Conservation (phyloP, 1,139 yeast genomes). For the Taiozyma onychis region DNA sequence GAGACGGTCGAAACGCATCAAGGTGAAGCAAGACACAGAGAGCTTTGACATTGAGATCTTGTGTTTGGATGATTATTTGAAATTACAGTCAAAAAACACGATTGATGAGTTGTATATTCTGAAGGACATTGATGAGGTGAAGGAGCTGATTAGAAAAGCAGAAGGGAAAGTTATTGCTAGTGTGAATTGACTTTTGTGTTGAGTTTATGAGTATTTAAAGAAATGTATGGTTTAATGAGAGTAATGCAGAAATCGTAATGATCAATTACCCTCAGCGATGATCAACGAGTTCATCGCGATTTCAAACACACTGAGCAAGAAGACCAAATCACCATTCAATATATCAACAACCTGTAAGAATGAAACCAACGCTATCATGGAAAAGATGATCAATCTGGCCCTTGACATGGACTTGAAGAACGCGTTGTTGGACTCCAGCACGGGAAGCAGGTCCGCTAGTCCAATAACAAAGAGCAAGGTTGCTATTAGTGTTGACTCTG, state of each 20-base stretch:
- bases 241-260: neutral
- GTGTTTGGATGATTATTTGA: constrained; percentile 22
- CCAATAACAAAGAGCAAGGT: constrained; percentile 3
- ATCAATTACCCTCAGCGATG: constrained; percentile 1
- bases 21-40: constrained; percentile 9
- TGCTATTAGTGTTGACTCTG: constrained; percentile 8
- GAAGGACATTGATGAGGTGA: constrained; percentile 22
- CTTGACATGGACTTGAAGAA: constrained; percentile 7
- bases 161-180: neutral
- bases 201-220: neutral
- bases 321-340: constrained; percentile 6
- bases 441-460: constrained; percentile 4
- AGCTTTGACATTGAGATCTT: constrained; percentile 6
- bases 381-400: constrained; percentile 5
- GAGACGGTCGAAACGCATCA: constrained; percentile 21
- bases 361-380: constrained; percentile 3
- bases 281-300: constrained; percentile 6
- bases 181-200: neutral
- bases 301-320: constrained; percentile 5
- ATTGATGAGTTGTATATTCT: constrained; percentile 23
- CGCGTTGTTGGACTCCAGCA: constrained; percentile 2
- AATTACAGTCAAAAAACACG: constrained; percentile 7
- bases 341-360: constrained; percentile 4
- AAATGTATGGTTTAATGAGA: neutral
- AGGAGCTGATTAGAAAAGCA: constrained; percentile 12